Conservation (phyloP, 2,329 filamentous ascomycete species). For the Sporothrix dimorphospora region DNA sequence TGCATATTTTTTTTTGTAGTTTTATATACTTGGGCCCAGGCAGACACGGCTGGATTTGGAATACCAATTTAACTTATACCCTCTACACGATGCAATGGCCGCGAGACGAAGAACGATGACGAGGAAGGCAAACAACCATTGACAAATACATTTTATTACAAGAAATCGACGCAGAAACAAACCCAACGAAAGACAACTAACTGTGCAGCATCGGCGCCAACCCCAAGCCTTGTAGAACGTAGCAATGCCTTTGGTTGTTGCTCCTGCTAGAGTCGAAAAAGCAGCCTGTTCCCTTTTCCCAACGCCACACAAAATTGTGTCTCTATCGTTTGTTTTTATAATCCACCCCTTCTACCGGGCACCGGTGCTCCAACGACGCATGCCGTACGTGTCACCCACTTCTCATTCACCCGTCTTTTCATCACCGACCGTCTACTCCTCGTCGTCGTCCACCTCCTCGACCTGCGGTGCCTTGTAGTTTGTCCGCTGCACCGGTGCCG, state of each 20-base stretch:
- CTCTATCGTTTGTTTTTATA: background rate
- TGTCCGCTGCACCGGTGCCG: constrained; percentile 43
- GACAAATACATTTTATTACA: background rate
- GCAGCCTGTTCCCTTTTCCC: background rate
- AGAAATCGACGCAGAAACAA: background rate
- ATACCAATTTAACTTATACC: background rate
- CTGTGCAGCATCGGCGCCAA: background rate
- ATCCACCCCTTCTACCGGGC: background rate
- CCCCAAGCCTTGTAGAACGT: background rate
- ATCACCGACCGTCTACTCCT: constrained; percentile 19
- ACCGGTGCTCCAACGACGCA: background rate
- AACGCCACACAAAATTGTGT: constrained; percentile 11
- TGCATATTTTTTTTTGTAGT: background rate
- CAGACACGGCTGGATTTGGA: background rate
- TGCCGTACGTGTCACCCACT: background rate
- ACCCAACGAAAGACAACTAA: background rate
- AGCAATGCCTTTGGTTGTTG: background rate
- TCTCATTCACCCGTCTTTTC: background rate
- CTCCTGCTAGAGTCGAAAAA: background rate
- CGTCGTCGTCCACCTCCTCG: constrained; percentile 45
- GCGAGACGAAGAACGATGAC: background rate
- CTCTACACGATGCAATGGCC: background rate
- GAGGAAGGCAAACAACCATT: background rate
- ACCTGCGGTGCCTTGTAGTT: constrained; percentile 51
- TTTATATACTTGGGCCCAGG: background rate